Conservation (phyloP, 768 basidiomycete genomes). For the Lentinula aciculospora region DNA sequence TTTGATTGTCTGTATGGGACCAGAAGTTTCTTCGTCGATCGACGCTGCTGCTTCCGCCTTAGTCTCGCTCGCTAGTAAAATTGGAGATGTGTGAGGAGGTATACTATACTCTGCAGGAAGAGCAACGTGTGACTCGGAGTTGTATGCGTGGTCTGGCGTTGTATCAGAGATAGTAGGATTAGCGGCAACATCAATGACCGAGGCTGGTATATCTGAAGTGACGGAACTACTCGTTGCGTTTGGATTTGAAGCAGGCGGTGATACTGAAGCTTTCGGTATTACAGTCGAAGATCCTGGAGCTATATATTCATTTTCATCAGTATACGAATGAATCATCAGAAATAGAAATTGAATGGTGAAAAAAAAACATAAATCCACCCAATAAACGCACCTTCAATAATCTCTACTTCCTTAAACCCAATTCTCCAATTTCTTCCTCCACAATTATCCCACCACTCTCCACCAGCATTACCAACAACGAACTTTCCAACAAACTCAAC, state of each 20-base stretch:
- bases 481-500: slow-evolving; percentile 35
- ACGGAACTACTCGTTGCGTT: not conserved
- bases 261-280: not conserved
- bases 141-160: not conserved
- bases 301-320: not conserved
- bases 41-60: too few relatives aligned
- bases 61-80: too few relatives aligned
- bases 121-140: not conserved
- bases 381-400: not conserved
- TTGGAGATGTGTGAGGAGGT: not conserved
- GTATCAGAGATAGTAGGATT: too few relatives aligned
- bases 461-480: slow-evolving; percentile 14
- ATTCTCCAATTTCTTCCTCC: slow-evolving; percentile 70
- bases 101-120: not conserved
- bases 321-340: not conserved
- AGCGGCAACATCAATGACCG: not conserved
- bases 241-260: not conserved
- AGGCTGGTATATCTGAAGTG: not conserved
- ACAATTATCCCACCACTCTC: slow-evolving; percentile 97
- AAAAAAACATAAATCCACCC: not conserved
- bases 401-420: slow-evolving; percentile 37
- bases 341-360: not conserved
- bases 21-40: too few relatives aligned
- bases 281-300: not conserved
- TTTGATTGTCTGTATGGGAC: not conserved